phyloP scores from a whole-genome alignment of 768 basidiomycete genomes.

The Candolleomyces efflorescens region DNA sequence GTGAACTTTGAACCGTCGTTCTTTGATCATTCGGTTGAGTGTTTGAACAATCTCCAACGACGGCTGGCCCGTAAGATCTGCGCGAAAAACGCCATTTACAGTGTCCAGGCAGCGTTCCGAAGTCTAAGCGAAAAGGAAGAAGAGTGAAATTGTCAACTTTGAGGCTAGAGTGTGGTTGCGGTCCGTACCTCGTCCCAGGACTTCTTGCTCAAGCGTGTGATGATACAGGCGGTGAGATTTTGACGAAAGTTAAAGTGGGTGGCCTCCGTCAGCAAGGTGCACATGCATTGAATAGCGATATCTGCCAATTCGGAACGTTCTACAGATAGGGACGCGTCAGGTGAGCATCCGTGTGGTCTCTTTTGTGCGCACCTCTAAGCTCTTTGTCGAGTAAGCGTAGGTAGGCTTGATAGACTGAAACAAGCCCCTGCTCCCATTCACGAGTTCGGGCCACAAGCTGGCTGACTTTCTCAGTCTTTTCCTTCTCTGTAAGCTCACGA shows the following conservation, averaged over 20 bases:
- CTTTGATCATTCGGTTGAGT: conserved; percentile 94
- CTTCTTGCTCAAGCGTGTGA: conserved; percentile 76
- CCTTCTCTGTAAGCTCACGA: conserved; percentile 83
- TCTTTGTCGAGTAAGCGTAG: conserved; percentile 82
- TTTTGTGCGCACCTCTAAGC: conserved; percentile 71
- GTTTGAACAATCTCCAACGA: conserved; percentile 89
- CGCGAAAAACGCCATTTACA: conserved; percentile 76
- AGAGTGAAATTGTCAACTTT: conserved; percentile 10
- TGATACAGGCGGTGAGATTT: conserved; percentile 87
- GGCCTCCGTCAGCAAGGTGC: conserved; percentile 73
- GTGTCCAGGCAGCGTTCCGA: conserved; percentile 84
- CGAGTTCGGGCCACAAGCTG: conserved; percentile 87
- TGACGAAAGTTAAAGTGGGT: conserved; percentile 96
- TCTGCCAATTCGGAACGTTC: conserved; percentile 64
- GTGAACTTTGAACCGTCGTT: conserved; percentile 84
- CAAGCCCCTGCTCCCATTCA: conserved; percentile 95
- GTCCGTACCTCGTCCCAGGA: conserved; percentile 82
- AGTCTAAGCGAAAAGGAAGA: conserved; percentile 41
- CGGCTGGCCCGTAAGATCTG: conserved; percentile 73
- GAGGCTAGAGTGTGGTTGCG: not conserved
- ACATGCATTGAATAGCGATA: conserved; percentile 79
- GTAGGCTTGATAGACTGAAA: conserved; percentile 84
- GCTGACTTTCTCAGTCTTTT: conserved; percentile 90
- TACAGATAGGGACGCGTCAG: conserved; percentile 22
- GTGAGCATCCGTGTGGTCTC: not conserved